Evolutionary conservation across 768 basidiomycete genomes (phyloP), one percentile per base, ranked within the genome.

Genomic region (Albatrellus ellisii): DNA sequence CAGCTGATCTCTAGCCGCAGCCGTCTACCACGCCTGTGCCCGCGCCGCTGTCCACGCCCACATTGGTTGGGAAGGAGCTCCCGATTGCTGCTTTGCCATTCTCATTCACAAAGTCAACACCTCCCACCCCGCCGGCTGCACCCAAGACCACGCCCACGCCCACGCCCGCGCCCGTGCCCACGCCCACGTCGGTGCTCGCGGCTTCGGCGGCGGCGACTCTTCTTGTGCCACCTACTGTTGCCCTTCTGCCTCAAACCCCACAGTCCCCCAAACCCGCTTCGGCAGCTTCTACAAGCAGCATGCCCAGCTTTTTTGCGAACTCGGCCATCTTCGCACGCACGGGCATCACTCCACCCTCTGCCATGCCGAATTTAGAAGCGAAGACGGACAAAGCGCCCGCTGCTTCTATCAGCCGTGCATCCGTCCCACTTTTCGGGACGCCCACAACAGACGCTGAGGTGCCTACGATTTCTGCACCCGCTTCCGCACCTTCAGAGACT

Each of bases 311-410:
- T 20, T 17, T 51, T 55, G 4, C 62, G 4, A 54, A 79, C 26
- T 79, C 79, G 6, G 72, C 80, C 56, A 80, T 84, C 57, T 84
- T 84, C 44, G 65, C 72, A 21, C 67, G 51, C 26, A 75, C 78
- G 0, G 46, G 54, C 17, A 34, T 31, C 31, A 28, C 50, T 2
- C 34, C 46, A 1, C 39, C 59, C 2, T 43, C 56, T 17, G 38
- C 54, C 26, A 39, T 58, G n/a, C 41, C 61, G 14, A 7, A 12
- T 12, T 7, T 17, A 7, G 29, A 31, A 7, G 17, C 12, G 7
- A 17, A 31, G 29, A 12, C 29, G 7, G 29, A 31, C 12, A 31
- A 31, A 7, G 7, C 29, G 29, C 4, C 6, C 29, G 12, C 29
- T 31, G 7, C 29, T 2, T 31, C 17, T 17, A 31, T 17, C 12